Percentiles rank a stretch among this genome's conserved stretches.
phyloP scores from a whole-genome alignment of 495 filamentous ascomycete species.

The Collariella sp. region DNA sequence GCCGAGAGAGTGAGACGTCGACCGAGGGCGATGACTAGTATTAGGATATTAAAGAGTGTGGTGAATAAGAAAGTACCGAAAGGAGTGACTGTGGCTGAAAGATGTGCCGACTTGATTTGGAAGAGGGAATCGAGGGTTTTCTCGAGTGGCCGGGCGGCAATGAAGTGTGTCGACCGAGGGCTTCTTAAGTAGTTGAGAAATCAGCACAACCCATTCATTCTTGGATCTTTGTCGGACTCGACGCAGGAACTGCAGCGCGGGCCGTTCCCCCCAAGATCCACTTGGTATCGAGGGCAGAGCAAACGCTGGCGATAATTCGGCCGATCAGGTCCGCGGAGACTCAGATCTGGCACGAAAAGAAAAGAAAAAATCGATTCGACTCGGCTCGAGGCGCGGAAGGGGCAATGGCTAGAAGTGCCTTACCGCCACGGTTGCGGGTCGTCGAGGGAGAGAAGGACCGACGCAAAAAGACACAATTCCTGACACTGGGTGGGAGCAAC shows the following conservation, averaged over 20 bases:
- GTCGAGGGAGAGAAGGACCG: slow-evolving; percentile 30
- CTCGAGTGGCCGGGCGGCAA: slow-evolving; percentile 32
- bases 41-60: slow-evolving; percentile 50
- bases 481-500: slow-evolving; percentile 51
- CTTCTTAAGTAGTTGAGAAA: slow-evolving; percentile 16
- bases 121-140: slow-evolving; percentile 27
- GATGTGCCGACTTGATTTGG: slow-evolving; percentile 21
- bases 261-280: slow-evolving; percentile 20
- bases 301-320: slow-evolving; percentile 24
- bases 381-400: slow-evolving; percentile 3
- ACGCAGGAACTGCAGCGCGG: slow-evolving; percentile 10
- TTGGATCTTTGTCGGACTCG: slow-evolving; percentile 3
- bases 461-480: slow-evolving; percentile 45
- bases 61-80: slow-evolving; percentile 36
- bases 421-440: slow-evolving; percentile 56
- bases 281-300: slow-evolving; percentile 21
- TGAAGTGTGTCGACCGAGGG: slow-evolving; percentile 25
- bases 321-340: slow-evolving; percentile 11
- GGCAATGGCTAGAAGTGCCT: slow-evolving; percentile 39
- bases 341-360: slow-evolving; percentile 11
- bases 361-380: slow-evolving; percentile 5
- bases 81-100: slow-evolving; percentile 44
- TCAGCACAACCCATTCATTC: slow-evolving; percentile 21
- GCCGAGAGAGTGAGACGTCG: slow-evolving; percentile 40
- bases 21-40: slow-evolving; percentile 35